These are phyloP conservation scores for Pholiota adiposa DNA, from an alignment of 1,284 basidiomycete species.

Conservation along the genomic window DNA sequence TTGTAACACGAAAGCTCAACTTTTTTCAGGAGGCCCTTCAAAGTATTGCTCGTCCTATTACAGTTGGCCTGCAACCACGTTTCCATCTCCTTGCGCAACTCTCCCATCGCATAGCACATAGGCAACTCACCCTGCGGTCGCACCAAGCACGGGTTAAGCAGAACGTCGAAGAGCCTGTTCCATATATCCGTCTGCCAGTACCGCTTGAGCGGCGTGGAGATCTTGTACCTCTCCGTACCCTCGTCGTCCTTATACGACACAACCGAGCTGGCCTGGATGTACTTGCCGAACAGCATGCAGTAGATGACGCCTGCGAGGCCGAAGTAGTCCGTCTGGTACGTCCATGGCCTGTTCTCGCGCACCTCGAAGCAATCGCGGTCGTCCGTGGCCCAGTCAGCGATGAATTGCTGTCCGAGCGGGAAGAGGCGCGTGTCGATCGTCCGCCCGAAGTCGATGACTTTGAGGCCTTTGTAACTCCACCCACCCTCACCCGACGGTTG, in stretches of 20 bases:
- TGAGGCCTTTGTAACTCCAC: slow-evolving; percentile 89
- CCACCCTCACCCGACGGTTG: slow-evolving; percentile 77
- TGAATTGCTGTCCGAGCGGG: slow-evolving; percentile 77
- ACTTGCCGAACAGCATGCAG: slow-evolving; percentile 96
- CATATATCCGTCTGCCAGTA: slow-evolving; percentile 96
- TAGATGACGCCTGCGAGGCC: slow-evolving; percentile 93
- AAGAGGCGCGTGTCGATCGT: slow-evolving; percentile 88
- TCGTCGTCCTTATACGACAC: slow-evolving; percentile 37
- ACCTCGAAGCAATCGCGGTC: slow-evolving; percentile 92
- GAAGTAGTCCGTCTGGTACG: slow-evolving; percentile 94
- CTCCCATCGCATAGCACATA: slow-evolving; percentile 68
- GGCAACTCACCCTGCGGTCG: slow-evolving; percentile 65
- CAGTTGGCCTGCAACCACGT: slow-evolving; percentile 82
- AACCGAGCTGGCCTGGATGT: slow-evolving; percentile 78
- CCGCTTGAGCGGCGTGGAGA: slow-evolving; percentile 83
- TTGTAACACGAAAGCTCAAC: slow-evolving; percentile 59
- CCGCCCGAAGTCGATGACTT: slow-evolving; percentile 96
- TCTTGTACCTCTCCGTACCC: slow-evolving; percentile 54
- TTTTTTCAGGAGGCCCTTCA: slow-evolving; percentile 86
- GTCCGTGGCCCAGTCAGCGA: slow-evolving; percentile 89
- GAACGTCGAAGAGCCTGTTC: slow-evolving; percentile 81
- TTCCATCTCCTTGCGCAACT: slow-evolving; percentile 83
- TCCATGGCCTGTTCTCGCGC: slow-evolving; percentile 84
- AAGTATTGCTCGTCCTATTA: slow-evolving; percentile 84
- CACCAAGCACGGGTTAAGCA: slow-evolving; percentile 79